Conservation (phyloP, 805 yeast genomes). For the Zygoascus biomembranicola region DNA sequence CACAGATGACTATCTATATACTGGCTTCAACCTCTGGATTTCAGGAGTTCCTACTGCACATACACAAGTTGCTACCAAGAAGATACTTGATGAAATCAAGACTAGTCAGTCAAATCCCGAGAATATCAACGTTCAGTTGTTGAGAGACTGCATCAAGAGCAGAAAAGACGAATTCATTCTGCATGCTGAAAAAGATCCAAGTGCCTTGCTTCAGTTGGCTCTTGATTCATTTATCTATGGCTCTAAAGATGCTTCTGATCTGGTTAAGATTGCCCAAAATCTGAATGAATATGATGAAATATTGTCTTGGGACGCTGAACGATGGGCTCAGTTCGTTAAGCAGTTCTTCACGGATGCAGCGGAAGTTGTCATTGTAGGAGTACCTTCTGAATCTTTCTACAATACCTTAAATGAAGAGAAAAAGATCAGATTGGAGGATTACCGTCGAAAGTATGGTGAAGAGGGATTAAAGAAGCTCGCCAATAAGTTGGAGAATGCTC, state of each 20-base stretch:
- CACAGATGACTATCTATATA: slow-evolving; percentile 64
- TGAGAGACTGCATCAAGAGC: slow-evolving; percentile 62
- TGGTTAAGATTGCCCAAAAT: slow-evolving; percentile 46
- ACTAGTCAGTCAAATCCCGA: slow-evolving; percentile 44
- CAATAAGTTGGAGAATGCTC: slow-evolving; percentile 51
- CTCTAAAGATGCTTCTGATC: slow-evolving; percentile 46
- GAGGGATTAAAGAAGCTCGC: slow-evolving; percentile 50
- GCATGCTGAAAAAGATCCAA: slow-evolving; percentile 42
- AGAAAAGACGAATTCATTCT: slow-evolving; percentile 45
- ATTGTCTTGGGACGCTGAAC: slow-evolving; percentile 47
- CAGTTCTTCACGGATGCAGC: slow-evolving; percentile 50
- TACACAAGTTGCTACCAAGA: slow-evolving; percentile 33
- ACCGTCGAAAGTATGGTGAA: slow-evolving; percentile 46
- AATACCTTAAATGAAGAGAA: slow-evolving; percentile 43
- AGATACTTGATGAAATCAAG: slow-evolving; percentile 43
- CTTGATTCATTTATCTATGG: slow-evolving; percentile 81
- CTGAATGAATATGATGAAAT: slow-evolving; percentile 55
- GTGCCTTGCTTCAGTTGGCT: slow-evolving; percentile 48
- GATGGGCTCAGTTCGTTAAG: slow-evolving; percentile 58
- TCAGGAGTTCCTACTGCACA: slow-evolving; percentile 70
- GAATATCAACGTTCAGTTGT: slow-evolving; percentile 52
- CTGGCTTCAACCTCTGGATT: slow-evolving; percentile 47
- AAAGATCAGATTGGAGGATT: slow-evolving; percentile 39
- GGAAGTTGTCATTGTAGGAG: slow-evolving; percentile 59
- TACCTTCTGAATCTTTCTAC: slow-evolving; percentile 61